Base-by-base conservation (phyloP, 768 basidiomycete genomes). In the Mycena rosella region DNA sequence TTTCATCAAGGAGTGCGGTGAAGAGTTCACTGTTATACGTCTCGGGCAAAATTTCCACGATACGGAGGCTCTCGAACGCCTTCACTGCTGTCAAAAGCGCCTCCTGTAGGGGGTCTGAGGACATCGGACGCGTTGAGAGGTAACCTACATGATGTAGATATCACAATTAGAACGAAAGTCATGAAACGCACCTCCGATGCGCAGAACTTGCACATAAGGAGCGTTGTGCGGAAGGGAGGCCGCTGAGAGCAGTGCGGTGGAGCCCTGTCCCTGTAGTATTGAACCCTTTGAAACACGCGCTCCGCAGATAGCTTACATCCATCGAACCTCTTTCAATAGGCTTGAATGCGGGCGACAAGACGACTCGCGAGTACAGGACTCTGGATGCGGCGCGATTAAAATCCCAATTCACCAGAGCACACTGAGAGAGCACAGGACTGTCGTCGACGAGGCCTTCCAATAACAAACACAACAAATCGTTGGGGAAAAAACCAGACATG, bases 361-460 rank as follows among this genome's bases (percentile, higher is more conserved):
- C 76, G 11, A 88, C 82, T 22, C 75, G 74, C 18, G 74, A 71
- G 66, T 89, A 89, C 0, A 90, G 80, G 22, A 86, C 57, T 26
- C 74, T 78, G 17, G 85, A 82, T 10, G 86, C 83, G 11, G 79
- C 82, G 38, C 71, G 68, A 69, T 82, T 82, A 73, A 87, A 85
- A n/a, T 80, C 78, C 60, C 76, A 77, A 69, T 82, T 84, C 18
- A 87, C 86, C 17, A 87, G 73, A 40, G 85, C 75, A 70, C 83
- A 87, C 11, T 66, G 69, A 61, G 69, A 81, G 22, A 90, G 78
- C 0, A 79, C 64, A 22, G 56, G 52, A 61, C 77, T 79, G 66
- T 87, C 80, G 13, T 81, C 71, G 38, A 49, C 60, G 34, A 84
- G 74, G 42, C 71, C 42, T 24, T 75, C 77, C 9, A 87, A 44